Evolutionary conservation across 192 early-diverging fungal species (phyloP), one percentile per base, ranked within the genome.

Genomic region (Gamsiella multidivaricata): DNA sequence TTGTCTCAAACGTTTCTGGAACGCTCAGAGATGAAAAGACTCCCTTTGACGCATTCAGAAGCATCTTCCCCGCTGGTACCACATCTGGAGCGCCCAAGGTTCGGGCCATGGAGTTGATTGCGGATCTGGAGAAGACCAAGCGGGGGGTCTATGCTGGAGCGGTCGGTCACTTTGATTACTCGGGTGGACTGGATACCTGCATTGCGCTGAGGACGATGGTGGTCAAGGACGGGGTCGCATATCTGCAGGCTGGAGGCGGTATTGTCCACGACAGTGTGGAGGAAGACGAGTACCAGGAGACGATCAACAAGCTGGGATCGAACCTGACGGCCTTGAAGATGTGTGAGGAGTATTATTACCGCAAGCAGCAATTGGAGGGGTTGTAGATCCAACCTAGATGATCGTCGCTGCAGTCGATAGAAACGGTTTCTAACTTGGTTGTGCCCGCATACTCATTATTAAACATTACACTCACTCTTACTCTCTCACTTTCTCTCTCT

Each of bases 21-120:
- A 86, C 86, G 65, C 83, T 99, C 53, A 87, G 98, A 45, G 83
- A 84, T n/a, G 97, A 88, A 33, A 95, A 96, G 82, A 95, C 96
- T 17, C 86, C 88, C 23, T 98, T 91, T 81, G 96, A 98, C 79
- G 97, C 97, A 0, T 98, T 99, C 86, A 86, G 98, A 50, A 94
- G 94, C 20, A 97, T 98, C 50, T 98, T 99, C 81, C 98, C 98
- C 5, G 98, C 98, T 9, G 97, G 98, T 17, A 99, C 98, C 23
- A 92, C 98, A 25, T 94, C 92, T n/a, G 98, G 98, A 47, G 97
- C 98, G 32, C 98, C 98, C 47, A 99, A 99, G 84, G 95, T 99
- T 45, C 88, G 93, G 34, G 98, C 98, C 18, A 92, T 99, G 84
- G 94, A 98, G 81, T 83, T 99, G 42, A 98, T 99, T 74, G 89